Evolutionary conservation across 768 basidiomycete genomes (phyloP).

Genomic region (Mycena floridula): DNA sequence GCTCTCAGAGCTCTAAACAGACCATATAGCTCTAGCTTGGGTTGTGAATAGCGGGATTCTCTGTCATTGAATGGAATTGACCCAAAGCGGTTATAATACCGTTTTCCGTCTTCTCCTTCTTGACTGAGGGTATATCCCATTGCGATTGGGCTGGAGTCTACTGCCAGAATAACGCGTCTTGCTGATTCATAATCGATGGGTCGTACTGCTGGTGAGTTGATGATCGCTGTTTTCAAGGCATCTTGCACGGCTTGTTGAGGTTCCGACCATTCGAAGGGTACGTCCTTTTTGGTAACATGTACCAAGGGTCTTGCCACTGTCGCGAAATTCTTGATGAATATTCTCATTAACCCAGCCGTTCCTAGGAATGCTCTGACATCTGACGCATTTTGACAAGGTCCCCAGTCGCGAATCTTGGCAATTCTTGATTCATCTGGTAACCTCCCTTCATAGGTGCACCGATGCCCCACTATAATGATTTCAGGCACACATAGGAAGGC

Average conservation of each 20-base stretch:
- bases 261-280: conserved; percentile 22
- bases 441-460: conserved; percentile 18
- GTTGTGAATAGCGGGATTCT: conserved; percentile 28
- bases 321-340: conserved; percentile 26
- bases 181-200: conserved; percentile 26
- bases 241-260: conserved; percentile 17
- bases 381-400: conserved; percentile 1
- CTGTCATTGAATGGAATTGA: conserved; percentile 31
- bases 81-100: conserved; percentile 26
- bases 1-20: conserved; percentile 19
- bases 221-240: conserved; percentile 18
- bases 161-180: conserved; percentile 28
- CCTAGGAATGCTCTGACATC: conserved; percentile 27
- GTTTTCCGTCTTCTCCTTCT: conserved; percentile 11
- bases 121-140: conserved; percentile 34
- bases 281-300: conserved; percentile 19
- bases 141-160: conserved; percentile 28
- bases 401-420: conserved; percentile 16
- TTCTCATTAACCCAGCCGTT: conserved; percentile 16
- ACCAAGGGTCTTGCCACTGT: conserved; percentile 14
- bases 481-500: conserved; percentile 11
- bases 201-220: conserved; percentile 17
- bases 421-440: conserved; percentile 15
- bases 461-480: conserved; percentile 18
- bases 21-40: conserved; percentile 34